These are phyloP conservation scores for Fusarium anguioides DNA, from an alignment of 2,329 filamentous ascomycete species.

Conservation along the genomic window DNA sequence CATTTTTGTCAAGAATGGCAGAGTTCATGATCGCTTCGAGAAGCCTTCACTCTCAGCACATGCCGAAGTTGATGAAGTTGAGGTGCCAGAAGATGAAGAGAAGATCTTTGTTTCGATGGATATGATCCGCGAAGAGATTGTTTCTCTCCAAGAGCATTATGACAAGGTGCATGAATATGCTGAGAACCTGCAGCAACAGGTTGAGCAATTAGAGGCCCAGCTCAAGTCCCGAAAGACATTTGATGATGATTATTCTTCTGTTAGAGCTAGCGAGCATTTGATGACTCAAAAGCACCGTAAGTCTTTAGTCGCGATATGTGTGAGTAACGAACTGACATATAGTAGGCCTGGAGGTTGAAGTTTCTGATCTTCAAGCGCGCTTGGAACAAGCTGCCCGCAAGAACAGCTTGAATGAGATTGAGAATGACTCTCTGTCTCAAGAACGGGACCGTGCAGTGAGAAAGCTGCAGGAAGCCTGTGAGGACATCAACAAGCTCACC, in stretches of 20 bases:
- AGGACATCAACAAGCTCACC: constrained; percentile 64
- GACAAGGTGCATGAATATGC: constrained; percentile 67
- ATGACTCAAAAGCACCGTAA: constrained; percentile 67
- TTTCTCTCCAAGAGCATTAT: constrained; percentile 66
- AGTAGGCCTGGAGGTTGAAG: constrained; percentile 67
- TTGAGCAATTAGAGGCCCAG: constrained; percentile 62
- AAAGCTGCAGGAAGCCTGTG: constrained; percentile 70
- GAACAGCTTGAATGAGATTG: constrained; percentile 70
- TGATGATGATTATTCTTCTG: constrained; percentile 56
- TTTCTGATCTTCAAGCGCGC: constrained; percentile 69
- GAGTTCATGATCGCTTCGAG: constrained; percentile 58
- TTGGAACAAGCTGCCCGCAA: constrained; percentile 73
- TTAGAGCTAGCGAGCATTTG: constrained; percentile 58
- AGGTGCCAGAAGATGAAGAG: constrained; percentile 65
- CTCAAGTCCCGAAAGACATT: constrained; percentile 57
- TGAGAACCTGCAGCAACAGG: constrained; percentile 63
- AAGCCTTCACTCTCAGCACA: constrained; percentile 53
- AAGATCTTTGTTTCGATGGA: constrained; percentile 70
- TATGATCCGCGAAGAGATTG: constrained; percentile 69
- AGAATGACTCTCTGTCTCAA: constrained; percentile 69
- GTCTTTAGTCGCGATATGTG: constrained; percentile 42
- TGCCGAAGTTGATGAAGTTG: constrained; percentile 61
- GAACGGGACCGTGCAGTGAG: constrained; percentile 74
- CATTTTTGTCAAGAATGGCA: constrained; percentile 66
- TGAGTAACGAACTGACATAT: constrained; percentile 4